A percentile compares a stretch with the other conserved stretches of the same genome.
These are phyloP conservation scores for Oryza meridionalis DNA, from an alignment of 176 grass and related monocot genomes.

Conservation along the genomic window DNA sequence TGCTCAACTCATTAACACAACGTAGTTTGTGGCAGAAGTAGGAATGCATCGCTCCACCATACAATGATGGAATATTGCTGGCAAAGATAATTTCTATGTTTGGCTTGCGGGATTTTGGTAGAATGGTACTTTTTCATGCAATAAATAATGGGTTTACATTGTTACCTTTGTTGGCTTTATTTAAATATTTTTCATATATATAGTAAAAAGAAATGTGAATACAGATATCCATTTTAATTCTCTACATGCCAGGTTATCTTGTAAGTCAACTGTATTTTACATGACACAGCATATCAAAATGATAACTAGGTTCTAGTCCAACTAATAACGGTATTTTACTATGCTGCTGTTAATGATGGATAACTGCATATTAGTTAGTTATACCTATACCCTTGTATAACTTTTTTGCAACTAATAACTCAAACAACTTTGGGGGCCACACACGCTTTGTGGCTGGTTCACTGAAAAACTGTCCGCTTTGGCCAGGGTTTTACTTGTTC, in stretches of 20 bases:
- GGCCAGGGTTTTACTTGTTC: not conserved
- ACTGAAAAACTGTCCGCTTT: not conserved
- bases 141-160: not conserved
- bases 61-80: not conserved
- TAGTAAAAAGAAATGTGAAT: not conserved
- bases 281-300: not conserved
- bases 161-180: not conserved
- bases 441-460: not conserved
- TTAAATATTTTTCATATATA: not conserved
- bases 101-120: not conserved
- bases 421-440: not conserved
- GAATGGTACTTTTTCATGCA: constrained; percentile 10
- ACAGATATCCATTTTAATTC: not conserved
- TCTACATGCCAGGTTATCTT: not conserved
- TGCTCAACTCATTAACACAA: not conserved
- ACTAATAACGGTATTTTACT: not conserved
- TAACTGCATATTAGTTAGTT: not conserved
- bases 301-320: not conserved
- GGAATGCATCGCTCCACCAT: not conserved
- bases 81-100: not conserved
- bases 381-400: not conserved
- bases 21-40: not conserved
- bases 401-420: not conserved
- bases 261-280: not conserved
- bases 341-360: not conserved